Conservation (phyloP, 208 protist genomes). For the Herpetomonas tarakana region DNA sequence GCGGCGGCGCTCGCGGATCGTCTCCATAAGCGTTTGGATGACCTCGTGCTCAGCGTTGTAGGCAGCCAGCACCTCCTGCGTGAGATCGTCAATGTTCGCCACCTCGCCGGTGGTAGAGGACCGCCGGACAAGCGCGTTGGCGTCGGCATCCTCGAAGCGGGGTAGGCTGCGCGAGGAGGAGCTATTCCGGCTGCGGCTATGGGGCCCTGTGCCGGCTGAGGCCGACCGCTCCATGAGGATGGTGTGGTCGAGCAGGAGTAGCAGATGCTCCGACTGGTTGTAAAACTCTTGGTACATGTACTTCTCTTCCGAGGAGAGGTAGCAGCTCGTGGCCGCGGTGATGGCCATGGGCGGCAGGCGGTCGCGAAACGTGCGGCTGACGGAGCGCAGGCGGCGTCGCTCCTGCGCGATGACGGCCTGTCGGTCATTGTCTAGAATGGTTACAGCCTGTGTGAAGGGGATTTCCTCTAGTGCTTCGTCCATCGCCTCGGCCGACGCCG, state of each 20-base stretch:
- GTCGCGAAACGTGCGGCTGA: slow-evolving; percentile 66
- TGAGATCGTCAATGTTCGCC: slow-evolving; percentile 7
- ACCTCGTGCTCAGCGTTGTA: slow-evolving; percentile 55
- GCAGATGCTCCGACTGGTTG: slow-evolving; percentile 79
- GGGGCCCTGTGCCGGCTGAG: background rate
- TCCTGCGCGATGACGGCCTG: slow-evolving; percentile 61
- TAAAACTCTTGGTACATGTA: slow-evolving; percentile 86
- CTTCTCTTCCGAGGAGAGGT: slow-evolving; percentile 76
- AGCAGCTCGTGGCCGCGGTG: slow-evolving; percentile 60
- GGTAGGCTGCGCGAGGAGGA: slow-evolving; percentile 1
- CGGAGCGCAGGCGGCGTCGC: slow-evolving; percentile 60
- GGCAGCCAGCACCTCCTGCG: slow-evolving; percentile 41
- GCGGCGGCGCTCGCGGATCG: slow-evolving; percentile 47
- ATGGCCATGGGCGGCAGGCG: slow-evolving; percentile 46
- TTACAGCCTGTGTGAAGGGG: slow-evolving; percentile 62
- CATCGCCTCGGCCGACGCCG: slow-evolving; percentile 48
- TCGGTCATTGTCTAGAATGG: slow-evolving; percentile 64
- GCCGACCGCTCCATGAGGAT: slow-evolving; percentile 32
- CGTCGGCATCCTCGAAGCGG: slow-evolving; percentile 5
- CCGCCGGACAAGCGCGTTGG: slow-evolving; percentile 16
- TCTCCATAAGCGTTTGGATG: slow-evolving; percentile 55
- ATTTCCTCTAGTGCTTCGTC: slow-evolving; percentile 27
- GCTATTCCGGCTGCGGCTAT: background rate
- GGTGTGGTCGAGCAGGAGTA: slow-evolving; percentile 61
- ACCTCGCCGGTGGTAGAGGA: slow-evolving; percentile 12